Percentiles rank a stretch among this genome's conserved stretches.
These are phyloP conservation scores for Gryganskiella cystojenkinii DNA, from an alignment of 192 early-diverging fungal genomes.

Conservation along the genomic window DNA sequence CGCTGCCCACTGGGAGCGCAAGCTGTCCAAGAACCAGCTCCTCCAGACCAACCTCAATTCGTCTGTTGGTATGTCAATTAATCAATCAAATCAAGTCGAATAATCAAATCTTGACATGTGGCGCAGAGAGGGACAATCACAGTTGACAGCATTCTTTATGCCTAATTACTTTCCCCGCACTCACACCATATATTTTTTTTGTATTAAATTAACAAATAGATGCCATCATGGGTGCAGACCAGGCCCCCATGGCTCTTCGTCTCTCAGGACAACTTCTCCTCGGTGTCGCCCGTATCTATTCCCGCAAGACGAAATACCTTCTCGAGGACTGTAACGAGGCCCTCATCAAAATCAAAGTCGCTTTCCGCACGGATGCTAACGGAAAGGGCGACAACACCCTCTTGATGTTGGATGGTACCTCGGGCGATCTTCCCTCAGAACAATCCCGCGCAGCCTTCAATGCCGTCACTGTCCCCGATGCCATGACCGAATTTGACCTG, in stretches of 20 bases:
- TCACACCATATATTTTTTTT: slow-evolving; percentile 3
- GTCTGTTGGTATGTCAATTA: slow-evolving; percentile 74
- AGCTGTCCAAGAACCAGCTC: slow-evolving; percentile 94
- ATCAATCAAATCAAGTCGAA: no score
- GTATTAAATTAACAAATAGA: slow-evolving; percentile 55
- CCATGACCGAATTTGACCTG: slow-evolving; percentile 92
- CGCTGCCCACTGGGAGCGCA: slow-evolving; percentile 97
- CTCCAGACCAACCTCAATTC: slow-evolving; percentile 91
- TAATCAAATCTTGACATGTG: neutral
- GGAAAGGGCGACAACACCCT: slow-evolving; percentile 68
- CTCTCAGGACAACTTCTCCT: slow-evolving; percentile 96
- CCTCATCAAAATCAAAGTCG: slow-evolving; percentile 93
- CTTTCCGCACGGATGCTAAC: slow-evolving; percentile 72
- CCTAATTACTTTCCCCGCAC: neutral
- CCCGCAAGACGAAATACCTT: slow-evolving; percentile 95
- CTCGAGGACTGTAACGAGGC: slow-evolving; percentile 98
- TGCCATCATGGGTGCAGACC: slow-evolving; percentile 82
- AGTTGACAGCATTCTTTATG: no score
- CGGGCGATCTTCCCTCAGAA: slow-evolving; percentile 85
- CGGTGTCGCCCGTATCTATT: slow-evolving; percentile 95
- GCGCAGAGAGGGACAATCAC: neutral
- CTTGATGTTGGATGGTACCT: slow-evolving; percentile 28
- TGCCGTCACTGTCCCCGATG: slow-evolving; percentile 90
- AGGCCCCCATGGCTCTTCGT: slow-evolving; percentile 91
- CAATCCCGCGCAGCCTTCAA: slow-evolving; percentile 73